These are phyloP conservation scores for Gleditsia sinensis DNA, from an alignment of 306 rosid species.

Conservation along the genomic window DNA sequence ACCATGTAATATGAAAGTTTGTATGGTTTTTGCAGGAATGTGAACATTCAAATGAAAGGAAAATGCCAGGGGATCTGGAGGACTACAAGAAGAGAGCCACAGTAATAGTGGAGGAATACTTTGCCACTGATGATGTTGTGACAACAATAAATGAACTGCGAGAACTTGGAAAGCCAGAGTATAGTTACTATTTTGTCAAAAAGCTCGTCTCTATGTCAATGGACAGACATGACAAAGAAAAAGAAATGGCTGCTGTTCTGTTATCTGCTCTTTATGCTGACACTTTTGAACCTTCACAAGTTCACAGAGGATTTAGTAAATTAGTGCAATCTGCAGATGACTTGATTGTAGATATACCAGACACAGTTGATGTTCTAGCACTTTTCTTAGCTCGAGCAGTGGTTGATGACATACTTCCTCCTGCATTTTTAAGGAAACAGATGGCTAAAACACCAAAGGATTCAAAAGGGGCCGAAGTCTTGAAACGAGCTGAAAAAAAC, in stretches of 20 bases:
- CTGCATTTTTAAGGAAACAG: constrained; percentile 64
- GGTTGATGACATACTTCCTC: constrained; percentile 76
- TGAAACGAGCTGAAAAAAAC: constrained; percentile 63
- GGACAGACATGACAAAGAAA: constrained; percentile 76
- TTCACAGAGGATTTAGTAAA: constrained; percentile 67
- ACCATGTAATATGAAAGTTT: background rate
- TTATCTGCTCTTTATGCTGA: constrained; percentile 63
- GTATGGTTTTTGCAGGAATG: constrained; percentile 47
- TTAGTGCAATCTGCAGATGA: constrained; percentile 68
- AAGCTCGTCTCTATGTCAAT: constrained; percentile 69
- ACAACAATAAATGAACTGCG: constrained; percentile 57
- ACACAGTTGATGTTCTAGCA: constrained; percentile 65
- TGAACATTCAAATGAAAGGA: constrained; percentile 37
- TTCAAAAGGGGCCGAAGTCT: constrained; percentile 58
- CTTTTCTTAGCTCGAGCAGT: constrained; percentile 71
- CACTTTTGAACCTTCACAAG: constrained; percentile 53
- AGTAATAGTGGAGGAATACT: constrained; percentile 67
- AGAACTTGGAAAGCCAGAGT: constrained; percentile 55
- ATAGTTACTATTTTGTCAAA: constrained; percentile 62
- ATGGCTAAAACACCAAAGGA: constrained; percentile 35
- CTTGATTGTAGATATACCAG: constrained; percentile 70
- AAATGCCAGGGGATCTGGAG: constrained; percentile 38
- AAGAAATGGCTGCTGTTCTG: constrained; percentile 74
- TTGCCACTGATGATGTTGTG: constrained; percentile 59
- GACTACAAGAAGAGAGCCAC: constrained; percentile 61